Conservation (phyloP, 73 alveolate genomes). For the Paraurostyla sp. region DNA sequence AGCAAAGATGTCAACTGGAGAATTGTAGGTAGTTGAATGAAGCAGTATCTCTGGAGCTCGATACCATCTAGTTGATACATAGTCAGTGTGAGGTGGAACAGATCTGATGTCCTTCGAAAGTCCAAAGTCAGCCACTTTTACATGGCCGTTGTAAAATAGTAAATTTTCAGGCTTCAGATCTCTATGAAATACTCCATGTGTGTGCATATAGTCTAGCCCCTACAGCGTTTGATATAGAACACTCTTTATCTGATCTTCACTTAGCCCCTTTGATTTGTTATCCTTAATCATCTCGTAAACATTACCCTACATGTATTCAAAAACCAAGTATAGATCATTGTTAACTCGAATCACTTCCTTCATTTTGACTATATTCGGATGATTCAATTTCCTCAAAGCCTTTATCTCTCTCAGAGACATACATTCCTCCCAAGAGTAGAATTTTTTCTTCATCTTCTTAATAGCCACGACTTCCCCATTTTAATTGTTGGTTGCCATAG, state of each 20-base stretch:
- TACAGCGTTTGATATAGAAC: slow-evolving; percentile 94
- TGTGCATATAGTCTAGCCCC: slow-evolving; percentile 88
- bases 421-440: slow-evolving; percentile 84
- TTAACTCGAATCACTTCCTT: slow-evolving; percentile 91
- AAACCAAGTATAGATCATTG: slow-evolving; percentile 97
- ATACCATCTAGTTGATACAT: slow-evolving; percentile 82
- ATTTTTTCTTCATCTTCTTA: slow-evolving; percentile 88
- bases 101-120: slow-evolving; percentile 92
- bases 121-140: slow-evolving; percentile 71
- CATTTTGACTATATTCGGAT: slow-evolving; percentile 87
- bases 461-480: slow-evolving; percentile 92
- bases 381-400: slow-evolving; percentile 84
- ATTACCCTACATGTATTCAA: slow-evolving; percentile 98
- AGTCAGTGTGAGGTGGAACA: slow-evolving; percentile 98
- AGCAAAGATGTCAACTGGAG: slow-evolving; percentile 98
- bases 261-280: slow-evolving; percentile 85
- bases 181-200: slow-evolving; percentile 67
- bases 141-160: slow-evolving; percentile 54
- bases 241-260: slow-evolving; percentile 94
- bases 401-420: slow-evolving; percentile 60
- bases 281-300: slow-evolving; percentile 95
- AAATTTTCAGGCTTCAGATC: slow-evolving; percentile 78
- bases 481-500: slow-evolving; percentile 66
- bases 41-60: slow-evolving; percentile 98
- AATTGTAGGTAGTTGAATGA: slow-evolving; percentile 89